Evolutionary conservation across 441 rosid species (phyloP), one percentile per base, ranked within the genome.

Genomic region (Kokia cookei): DNA sequence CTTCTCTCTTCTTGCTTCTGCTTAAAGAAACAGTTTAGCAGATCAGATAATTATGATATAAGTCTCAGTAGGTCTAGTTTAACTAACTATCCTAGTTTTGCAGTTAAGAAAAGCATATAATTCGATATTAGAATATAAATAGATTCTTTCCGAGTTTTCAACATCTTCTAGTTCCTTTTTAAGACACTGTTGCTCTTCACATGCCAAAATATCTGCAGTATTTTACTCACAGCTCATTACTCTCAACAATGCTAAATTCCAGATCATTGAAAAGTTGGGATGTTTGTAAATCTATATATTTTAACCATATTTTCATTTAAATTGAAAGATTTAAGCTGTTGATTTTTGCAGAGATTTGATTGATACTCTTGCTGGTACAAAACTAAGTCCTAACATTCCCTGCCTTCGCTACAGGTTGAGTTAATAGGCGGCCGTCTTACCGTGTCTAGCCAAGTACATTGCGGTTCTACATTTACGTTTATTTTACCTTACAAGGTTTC

Each of bases 361-460:
- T 43, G 67, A 22, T 24, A 4, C 17, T 19, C 40, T 72, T 53
- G 15, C 19, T 10, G 43, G 11, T 40, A 51, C 11, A 9, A 60
- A 19, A 60, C 43, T 27, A 69, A 10, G 5, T 64, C 55, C 70
- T 86, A 62, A 78, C 53, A 32, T 58, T 77, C 72, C 43, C 32
- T 74, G 62, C 71, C 57, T 78, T 57, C 71, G 70, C 63, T 40
- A 72, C 74, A 95, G 99, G 97, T 91, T 79, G 96, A 96, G 84
- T 85, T 96, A 81, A 96, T 96, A 98, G 99, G 98, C 5, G 99
- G 99, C 64, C 85, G 76, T 51, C 93, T 96, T 37, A 93, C 97
- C 0, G 98, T 96, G 61, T 87, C 97, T 22, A 96, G 99, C 84
- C 77, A 17, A 73, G 99, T 88, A 78, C 84, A 88, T 65, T 68